Base-by-base conservation (phyloP, 2,329 filamentous ascomycete genomes). In the Graphilbum sp. region DNA sequence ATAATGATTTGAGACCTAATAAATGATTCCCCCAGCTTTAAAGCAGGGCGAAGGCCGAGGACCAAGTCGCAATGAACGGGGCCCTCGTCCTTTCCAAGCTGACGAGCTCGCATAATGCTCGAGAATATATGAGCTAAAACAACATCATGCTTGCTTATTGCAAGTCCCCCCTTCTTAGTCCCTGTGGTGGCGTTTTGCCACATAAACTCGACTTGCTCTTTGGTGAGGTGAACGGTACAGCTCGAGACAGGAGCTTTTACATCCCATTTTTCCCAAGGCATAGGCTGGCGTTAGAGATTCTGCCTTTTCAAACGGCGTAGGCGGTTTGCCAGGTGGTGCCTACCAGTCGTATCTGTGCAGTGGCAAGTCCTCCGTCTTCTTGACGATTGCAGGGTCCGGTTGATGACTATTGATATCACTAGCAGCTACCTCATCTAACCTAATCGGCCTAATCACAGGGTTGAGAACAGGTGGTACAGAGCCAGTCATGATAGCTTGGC, bases 261-360 rank as follows among this genome's bases (percentile, higher is more conserved):
- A 29, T 39, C 38, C 38, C 38, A 39, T 29, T 39, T 33, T 5
- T 13, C 5, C 38, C 38, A 39, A n/a, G 38, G 38, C 33, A 35
- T 39, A 18, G 38, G 27, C 27, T 10, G 19, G 29, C 38, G 32
- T 25, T 16, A 35, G 19, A n/a, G 33, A 12, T 7, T 39, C 33
- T 13, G 36, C 34, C 21, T 17, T 13, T 13, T n/a, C 12, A 19
- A 36, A 25, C 29, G 23, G 27, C 3, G 34, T 32, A 16, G 38
- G 34, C 30, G 30, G 34, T 21, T 33, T 36, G 12, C 38, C 34
- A 32, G 38, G 34, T 19, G 30, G 29, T 23, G 34, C 34, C 38
- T 34, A 36, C 38, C 38, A 36, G 38, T 40, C 34, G 34, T 36
- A 40, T 29, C 38, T 27, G 30, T 40, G 38, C 16, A 40, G 19